Conservation (phyloP, 2,329 filamentous ascomycete genomes). For the Xylaria sp. region DNA sequence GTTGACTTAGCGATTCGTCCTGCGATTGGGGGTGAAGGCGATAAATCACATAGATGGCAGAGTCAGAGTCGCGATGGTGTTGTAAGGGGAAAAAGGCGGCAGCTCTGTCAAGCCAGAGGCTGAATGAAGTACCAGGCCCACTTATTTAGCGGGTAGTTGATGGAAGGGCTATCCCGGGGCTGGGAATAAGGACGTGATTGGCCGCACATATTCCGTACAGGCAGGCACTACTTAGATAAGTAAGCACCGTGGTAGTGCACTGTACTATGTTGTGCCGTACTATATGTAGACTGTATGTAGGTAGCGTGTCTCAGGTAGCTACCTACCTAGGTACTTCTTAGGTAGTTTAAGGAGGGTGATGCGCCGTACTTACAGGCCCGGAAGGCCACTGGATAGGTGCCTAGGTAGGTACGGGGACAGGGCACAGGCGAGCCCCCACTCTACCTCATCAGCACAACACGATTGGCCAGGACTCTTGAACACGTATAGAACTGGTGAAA, state of each 20-base stretch:
- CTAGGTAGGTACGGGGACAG: too few species aligned
- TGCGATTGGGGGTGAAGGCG: neutral
- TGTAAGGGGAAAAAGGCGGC: slow-evolving; percentile 1
- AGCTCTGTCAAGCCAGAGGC: neutral
- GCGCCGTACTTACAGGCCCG: too few species aligned
- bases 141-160: neutral
- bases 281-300: too few species aligned
- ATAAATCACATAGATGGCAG: neutral
- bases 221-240: too few species aligned
- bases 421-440: too few species aligned
- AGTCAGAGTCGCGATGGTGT: neutral
- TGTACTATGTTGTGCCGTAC: too few species aligned
- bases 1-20: slow-evolving; percentile 46
- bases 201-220: too few species aligned
- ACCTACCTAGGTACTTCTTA: neutral
- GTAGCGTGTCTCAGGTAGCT: too few species aligned
- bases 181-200: too few species aligned
- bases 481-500: slow-evolving; percentile 15
- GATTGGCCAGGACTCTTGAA: slow-evolving; percentile 25
- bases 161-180: too few species aligned
- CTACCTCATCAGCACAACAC: neutral
- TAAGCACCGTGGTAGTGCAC: too few species aligned
- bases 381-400: neutral
- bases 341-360: too few species aligned
- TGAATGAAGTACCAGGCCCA: slow-evolving; percentile 10